These are phyloP conservation scores for Boletus subcaerulescens DNA, from an alignment of 768 basidiomycete genomes.

Conservation along the genomic window DNA sequence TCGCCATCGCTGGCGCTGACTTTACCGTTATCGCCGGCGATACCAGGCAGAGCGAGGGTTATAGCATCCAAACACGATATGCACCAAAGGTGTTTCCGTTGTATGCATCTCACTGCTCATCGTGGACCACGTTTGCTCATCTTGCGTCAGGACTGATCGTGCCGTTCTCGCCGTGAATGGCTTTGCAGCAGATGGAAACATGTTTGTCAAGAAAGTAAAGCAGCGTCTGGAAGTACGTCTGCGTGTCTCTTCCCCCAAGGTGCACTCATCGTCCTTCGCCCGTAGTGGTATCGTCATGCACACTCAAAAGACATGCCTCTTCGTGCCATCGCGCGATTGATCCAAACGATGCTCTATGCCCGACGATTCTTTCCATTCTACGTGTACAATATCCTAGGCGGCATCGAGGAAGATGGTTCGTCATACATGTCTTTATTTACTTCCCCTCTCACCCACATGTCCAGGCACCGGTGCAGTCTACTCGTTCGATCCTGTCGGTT, in stretches of 20 bases:
- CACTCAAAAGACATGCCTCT: slow-evolving; percentile 98
- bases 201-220: slow-evolving; percentile 95
- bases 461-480: slow-evolving; percentile 94
- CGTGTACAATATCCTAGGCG: slow-evolving; percentile 93
- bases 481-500: slow-evolving; percentile 99
- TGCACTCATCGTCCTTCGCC: neutral
- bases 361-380: slow-evolving; percentile 99
- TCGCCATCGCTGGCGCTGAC: slow-evolving; percentile 91
- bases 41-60: slow-evolving; percentile 96
- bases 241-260: neutral
- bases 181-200: slow-evolving; percentile 95
- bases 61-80: slow-evolving; percentile 95
- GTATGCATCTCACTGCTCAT: slow-evolving; percentile 45
- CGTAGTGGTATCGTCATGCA: slow-evolving; percentile 95
- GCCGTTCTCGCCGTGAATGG: slow-evolving; percentile 95
- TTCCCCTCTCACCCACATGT: slow-evolving; percentile 4
- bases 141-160: slow-evolving; percentile 70
- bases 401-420: slow-evolving; percentile 94
- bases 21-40: slow-evolving; percentile 96
- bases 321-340: slow-evolving; percentile 92
- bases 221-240: slow-evolving; percentile 87
- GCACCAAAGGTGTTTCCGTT: slow-evolving; percentile 93
- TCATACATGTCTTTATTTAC: slow-evolving; percentile 8
- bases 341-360: slow-evolving; percentile 97
- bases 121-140: neutral